Evolutionary conservation across 192 early-diverging fungal species (phyloP).

Genomic region (Entomortierella beljakovae): DNA sequence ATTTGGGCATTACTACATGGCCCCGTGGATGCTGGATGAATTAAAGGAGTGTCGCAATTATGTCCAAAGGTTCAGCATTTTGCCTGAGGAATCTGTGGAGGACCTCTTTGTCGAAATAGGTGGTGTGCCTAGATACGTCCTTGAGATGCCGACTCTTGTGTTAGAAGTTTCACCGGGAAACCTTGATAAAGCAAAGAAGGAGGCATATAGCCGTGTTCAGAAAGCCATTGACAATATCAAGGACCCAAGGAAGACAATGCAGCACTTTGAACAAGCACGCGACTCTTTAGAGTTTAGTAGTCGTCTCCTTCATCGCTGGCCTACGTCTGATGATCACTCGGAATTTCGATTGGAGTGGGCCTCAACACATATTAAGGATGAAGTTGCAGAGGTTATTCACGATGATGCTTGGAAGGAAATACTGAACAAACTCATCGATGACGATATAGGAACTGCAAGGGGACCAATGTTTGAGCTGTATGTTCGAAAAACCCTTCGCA

Average conservation of each 20-base stretch:
- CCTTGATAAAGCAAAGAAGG: slow-evolving; percentile 4
- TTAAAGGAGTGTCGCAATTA: slow-evolving; percentile 2
- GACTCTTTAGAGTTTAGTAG: slow-evolving; percentile 19
- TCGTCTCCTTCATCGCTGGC: slow-evolving; percentile 40
- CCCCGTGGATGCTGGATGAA: slow-evolving; percentile 14
- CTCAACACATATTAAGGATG: slow-evolving; percentile 18
- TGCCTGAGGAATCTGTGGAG: slow-evolving; percentile 14
- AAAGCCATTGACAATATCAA: slow-evolving; percentile 19
- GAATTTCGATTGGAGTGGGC: slow-evolving; percentile 32
- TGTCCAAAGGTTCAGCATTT: background rate
- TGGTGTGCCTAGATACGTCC: slow-evolving; percentile 40
- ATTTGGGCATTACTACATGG: slow-evolving; percentile 26
- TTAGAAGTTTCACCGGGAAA: background rate
- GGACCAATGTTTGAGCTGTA: slow-evolving; percentile 36
- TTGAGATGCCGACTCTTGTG: slow-evolving; percentile 6
- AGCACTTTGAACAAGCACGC: slow-evolving; percentile 20
- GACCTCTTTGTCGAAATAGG: slow-evolving; percentile 23
- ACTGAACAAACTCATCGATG: slow-evolving; percentile 13
- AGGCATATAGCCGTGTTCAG: slow-evolving; percentile 7
- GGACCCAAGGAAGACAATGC: slow-evolving; percentile 16
- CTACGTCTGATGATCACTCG: slow-evolving; percentile 12
- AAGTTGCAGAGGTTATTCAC: slow-evolving; percentile 2
- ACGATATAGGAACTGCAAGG: slow-evolving; percentile 8
- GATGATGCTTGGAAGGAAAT: slow-evolving; percentile 11
- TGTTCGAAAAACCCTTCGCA: slow-evolving; percentile 19